Base-by-base conservation (phyloP, 2,329 filamentous ascomycete species). In the Fusarium sp. region DNA sequence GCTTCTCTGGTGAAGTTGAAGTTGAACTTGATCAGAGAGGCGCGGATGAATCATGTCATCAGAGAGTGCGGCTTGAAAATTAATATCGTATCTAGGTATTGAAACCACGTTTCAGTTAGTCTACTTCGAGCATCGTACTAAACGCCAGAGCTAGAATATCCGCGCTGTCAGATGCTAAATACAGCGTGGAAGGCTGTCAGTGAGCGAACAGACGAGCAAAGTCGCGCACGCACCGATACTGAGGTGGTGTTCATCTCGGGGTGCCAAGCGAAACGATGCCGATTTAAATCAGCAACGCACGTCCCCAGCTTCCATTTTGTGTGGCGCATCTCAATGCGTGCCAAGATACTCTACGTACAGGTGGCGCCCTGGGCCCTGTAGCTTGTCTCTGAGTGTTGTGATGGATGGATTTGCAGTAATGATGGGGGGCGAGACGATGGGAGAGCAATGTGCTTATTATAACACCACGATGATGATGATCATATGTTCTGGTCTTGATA, bases 251-350 rank as follows among this genome's bases (percentile, higher is more conserved):
- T 67, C 62, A 69, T 69, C 66, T 67, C 54, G 56, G 58, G 60
- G 45, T 67, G 58, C 63, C 67, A 68, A 66, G 67, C 59, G 60
- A 70, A 68, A 70, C 67, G 66, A 56, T 42, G 51, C 63, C 63
- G 63, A 70, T 68, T 68, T 56, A 62, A 68, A 61, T 43, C 67
- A 67, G 49, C 49, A 53, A 68, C 42, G 64, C 67, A 66, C 56
- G 63, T 54, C 64, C 63, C 48, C 56, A 52, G 57, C 48, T 46
- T 42, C 35, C 23, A 50, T 42, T 50, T 23, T 40, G 40, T 52
- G 67, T 70, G 63, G 63, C 60, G 56, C 63, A 63, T 68, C 59
- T 55, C 41, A 69, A 40, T 52, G 51, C 36, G 35, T 50, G 67
- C 54, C 58, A 65, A 67, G 67, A 66, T 33, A 36, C 33, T 40